Evolutionary conservation across 768 basidiomycete genomes (phyloP), one percentile per base, ranked within the genome.

Genomic region (Lactarius tabidus): DNA sequence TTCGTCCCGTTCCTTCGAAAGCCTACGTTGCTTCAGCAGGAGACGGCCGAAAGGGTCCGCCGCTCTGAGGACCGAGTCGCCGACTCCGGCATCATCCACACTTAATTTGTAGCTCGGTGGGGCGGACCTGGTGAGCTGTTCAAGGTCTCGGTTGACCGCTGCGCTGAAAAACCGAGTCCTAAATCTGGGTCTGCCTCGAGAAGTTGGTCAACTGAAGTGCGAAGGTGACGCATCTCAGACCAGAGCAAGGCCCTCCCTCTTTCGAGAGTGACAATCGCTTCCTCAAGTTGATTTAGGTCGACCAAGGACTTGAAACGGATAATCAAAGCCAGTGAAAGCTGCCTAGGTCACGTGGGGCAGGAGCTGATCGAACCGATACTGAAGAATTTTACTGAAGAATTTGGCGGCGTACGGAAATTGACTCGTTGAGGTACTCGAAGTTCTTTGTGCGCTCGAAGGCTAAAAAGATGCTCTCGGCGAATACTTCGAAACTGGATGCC

Each of bases 201-300:
- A 31, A 62, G 52, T 26, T 43, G 28, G 23, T 43, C 36, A 5
- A 53, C 23, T 3, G 60, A 14, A 15, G 65, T 10, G 15, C 67
- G 67, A 10, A 68, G 51, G 3, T 57, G 31, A 17, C 58, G 65
- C 36, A 68, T 43, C 59, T 67, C 58, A 1, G 57, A 59, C 65
- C 67, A 68, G 1, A 68, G 15, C 9, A 68, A 18, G 26, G 38
- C 38, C 5, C 38, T 38, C 38, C 14, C 38, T 38, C 38, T 14
- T 38, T 38, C 38, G 15, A 38, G 65, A 41, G 38, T 39, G 43
- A 52, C 54, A 8, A 67, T 29, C 5, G 66, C 66, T 6, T 23
- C 2, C 10, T 20, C 23, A 3, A 58, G 43, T n/a, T 39, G 43
- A 15, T 18, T 26, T 14, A 6, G 31, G 6, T 23, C n/a, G 20